Base-by-base conservation (phyloP, 371 early-diverging fungal species). In the Haplosporangium sp. region DNA sequence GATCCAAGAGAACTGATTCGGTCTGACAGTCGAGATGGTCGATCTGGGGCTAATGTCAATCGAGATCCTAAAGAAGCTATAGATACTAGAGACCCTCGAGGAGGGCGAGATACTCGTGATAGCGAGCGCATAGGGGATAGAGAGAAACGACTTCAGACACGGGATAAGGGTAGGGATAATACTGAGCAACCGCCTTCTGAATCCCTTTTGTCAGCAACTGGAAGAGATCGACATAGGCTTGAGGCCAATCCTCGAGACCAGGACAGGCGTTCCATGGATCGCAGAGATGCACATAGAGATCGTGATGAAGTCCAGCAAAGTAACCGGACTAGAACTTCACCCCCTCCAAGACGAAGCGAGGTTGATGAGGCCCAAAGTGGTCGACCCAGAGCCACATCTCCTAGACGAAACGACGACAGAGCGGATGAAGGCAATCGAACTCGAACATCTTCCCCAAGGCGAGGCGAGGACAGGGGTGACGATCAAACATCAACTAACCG, bases 41-140 rank as follows among this genome's bases (percentile, higher is more conserved):
- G 71, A 15, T 10, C 67, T 17, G 44, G 19, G 20, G 4, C 56
- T 38, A 34, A 34, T 13, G 19, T 37, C 9, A 5, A 20, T 13
- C 69, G 70, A 1, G 75, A 74, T 13, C 20, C 37, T 39, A 55
- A 62, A 5, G 72, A 72, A 8, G 11, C 42, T 3, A 37, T 20
- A 44, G 72, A 74, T 34, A 20, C 47, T 6, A 64, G 74, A n/a
- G 74, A 69, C 40, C 4, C 35, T 55, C 64, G 75, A 10, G 68
- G 64, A 11, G 63, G 40, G 5, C 71, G 76, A 6, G 72, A 72
- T 2, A 11, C 65, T 11, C 56, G 75, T 4, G 74, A 74, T 6
- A 68, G 61, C 8, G 70, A 65, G 19, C 64, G 61, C 27, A 27
- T 38, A 20, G 73, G 65, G 8, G 56, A 40, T 11, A 39, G 67